phyloP scores from a whole-genome alignment of 768 basidiomycete species.

The Mycena indigotica region DNA sequence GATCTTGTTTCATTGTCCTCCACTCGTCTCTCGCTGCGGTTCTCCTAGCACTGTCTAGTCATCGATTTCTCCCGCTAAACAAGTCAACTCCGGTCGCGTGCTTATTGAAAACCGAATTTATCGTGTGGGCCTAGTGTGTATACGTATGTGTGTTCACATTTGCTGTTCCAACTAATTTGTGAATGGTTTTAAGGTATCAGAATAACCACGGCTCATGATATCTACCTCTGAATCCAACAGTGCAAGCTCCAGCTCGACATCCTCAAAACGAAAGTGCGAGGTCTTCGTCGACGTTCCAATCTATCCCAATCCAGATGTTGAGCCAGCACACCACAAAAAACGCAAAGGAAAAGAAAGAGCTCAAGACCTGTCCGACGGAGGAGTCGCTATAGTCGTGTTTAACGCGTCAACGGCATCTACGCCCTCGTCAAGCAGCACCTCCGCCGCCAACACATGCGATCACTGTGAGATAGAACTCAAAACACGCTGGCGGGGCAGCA shows the following conservation, averaged over 20 bases:
- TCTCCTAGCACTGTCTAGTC: too few species aligned
- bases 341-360: not conserved
- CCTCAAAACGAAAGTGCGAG: not conserved
- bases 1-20: too few species aligned
- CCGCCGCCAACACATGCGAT: not conserved
- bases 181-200: too few species aligned
- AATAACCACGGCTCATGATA: too few species aligned
- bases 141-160: too few species aligned
- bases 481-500: not conserved
- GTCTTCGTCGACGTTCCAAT: not conserved
- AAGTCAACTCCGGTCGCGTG: too few species aligned
- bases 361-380: not conserved
- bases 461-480: not conserved
- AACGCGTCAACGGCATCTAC: not conserved
- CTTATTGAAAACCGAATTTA: too few species aligned
- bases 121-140: too few species aligned
- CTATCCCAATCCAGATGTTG: not conserved
- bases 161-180: too few species aligned
- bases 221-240: too few species aligned
- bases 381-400: not conserved
- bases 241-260: not conserved
- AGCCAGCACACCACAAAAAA: not conserved
- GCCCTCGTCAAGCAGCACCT: not conserved
- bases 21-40: too few species aligned
- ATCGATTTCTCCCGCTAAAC: too few species aligned